A percentile compares a stretch with the other conserved stretches of the same genome.
Conservation (phyloP, 2,329 filamentous ascomycete genomes). For the Corinectria fuckeliana region DNA sequence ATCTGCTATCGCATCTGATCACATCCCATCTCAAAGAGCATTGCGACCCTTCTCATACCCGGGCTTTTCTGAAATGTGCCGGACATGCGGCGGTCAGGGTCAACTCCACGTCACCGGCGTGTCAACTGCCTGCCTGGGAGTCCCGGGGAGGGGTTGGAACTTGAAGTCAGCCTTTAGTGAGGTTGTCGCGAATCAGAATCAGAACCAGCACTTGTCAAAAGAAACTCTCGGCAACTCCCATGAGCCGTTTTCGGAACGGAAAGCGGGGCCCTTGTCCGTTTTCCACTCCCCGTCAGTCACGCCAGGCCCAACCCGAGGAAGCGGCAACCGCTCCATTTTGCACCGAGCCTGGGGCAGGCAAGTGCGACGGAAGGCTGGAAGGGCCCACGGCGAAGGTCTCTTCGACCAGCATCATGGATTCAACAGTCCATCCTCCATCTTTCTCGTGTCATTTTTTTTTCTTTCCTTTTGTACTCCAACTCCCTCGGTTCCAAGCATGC, state of each 20-base stretch:
- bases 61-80: not conserved
- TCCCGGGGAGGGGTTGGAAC: too few species aligned
- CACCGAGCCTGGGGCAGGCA: not conserved
- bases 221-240: slow-evolving; percentile 5
- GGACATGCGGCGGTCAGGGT: too few species aligned
- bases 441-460: slow-evolving; percentile 20
- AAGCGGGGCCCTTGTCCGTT: slow-evolving; percentile 24
- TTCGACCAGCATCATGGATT: slow-evolving; percentile 8
- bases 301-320: slow-evolving; percentile 13
- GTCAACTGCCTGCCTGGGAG: too few species aligned
- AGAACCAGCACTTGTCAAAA: slow-evolving; percentile 15
- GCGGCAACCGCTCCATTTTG: slow-evolving; percentile 6
- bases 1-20: slow-evolving; percentile 14
- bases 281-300: slow-evolving; percentile 20
- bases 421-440: slow-evolving; percentile 19
- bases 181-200: not conserved
- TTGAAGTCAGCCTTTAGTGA: not conserved
- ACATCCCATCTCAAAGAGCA: slow-evolving; percentile 1
- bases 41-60: slow-evolving; percentile 12
- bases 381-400: not conserved
- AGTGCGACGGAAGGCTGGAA: not conserved
- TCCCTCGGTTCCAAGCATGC: not conserved
- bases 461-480: too few species aligned
- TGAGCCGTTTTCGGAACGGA: slow-evolving; percentile 24
- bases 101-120: too few species aligned